These are phyloP conservation scores for Pseudozyma flocculosa DNA, from an alignment of 1,284 basidiomycete species.

Conservation along the genomic window DNA sequence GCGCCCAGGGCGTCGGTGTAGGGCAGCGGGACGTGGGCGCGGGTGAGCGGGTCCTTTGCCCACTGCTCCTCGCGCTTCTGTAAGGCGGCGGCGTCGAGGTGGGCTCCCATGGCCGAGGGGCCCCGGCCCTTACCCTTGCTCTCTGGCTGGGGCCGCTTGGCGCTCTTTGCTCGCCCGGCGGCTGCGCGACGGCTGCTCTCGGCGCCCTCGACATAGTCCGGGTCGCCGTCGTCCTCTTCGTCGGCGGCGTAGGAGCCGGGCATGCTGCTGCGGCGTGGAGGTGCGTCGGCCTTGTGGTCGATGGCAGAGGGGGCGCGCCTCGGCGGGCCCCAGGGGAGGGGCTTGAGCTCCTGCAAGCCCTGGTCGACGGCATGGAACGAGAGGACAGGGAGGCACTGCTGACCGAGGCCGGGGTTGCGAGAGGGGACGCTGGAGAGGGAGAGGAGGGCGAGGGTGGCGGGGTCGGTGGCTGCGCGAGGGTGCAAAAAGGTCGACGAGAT, in stretches of 20 bases:
- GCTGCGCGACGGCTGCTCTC: neutral
- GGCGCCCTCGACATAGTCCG: neutral
- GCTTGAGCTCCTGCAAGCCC: constrained; percentile 29
- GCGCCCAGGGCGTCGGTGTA: constrained; percentile 45
- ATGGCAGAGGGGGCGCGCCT: constrained; percentile 2
- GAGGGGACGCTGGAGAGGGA: constrained; percentile 45
- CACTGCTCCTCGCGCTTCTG: constrained; percentile 32
- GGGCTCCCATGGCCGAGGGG: constrained; percentile 40
- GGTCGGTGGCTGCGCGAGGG: constrained; percentile 2
- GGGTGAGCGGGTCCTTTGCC: constrained; percentile 27
- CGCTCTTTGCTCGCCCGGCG: neutral
- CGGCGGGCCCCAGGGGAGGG: constrained; percentile 43
- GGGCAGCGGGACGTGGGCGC: constrained; percentile 53
- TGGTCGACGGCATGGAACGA: constrained; percentile 47
- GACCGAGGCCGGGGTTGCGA: constrained; percentile 40
- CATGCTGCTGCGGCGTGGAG: neutral
- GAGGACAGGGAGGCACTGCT: constrained; percentile 50
- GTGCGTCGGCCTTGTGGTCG: no score
- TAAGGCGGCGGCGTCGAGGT: constrained; percentile 12
- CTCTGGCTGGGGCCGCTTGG: neutral
- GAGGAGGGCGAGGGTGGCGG: constrained; percentile 40
- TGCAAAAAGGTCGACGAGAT: constrained; percentile 32
- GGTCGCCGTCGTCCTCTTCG: no score
- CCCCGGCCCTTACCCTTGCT: constrained; percentile 20
- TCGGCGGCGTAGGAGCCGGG: neutral